A percentile compares a stretch with the other conserved stretches of the same genome.
Evolutionary conservation across 2,329 filamentous ascomycete genomes (phyloP).

Genomic region (Anisogramma anomala): DNA sequence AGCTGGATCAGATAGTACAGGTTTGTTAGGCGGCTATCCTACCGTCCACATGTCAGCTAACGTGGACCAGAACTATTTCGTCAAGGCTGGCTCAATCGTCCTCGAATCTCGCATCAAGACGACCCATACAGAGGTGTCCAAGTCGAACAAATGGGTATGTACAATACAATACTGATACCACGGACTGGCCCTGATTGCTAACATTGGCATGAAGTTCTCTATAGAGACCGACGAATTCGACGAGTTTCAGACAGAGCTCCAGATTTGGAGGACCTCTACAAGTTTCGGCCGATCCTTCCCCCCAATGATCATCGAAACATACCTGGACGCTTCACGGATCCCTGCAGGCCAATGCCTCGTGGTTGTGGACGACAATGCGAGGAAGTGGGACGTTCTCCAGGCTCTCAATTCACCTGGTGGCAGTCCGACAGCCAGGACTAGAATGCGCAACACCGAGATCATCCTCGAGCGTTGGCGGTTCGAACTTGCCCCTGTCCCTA

Average conservation of each 20-base stretch:
- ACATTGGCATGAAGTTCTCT: constrained; percentile 58
- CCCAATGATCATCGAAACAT: constrained; percentile 81
- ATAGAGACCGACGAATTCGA: constrained; percentile 89
- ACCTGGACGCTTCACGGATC: constrained; percentile 67
- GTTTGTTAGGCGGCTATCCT: constrained; percentile 31
- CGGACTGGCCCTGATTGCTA: constrained; percentile 4
- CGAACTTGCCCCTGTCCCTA: constrained; percentile 55
- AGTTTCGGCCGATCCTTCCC: constrained; percentile 66
- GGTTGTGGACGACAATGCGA: constrained; percentile 76
- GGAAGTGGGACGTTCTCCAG: constrained; percentile 84
- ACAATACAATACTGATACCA: constrained; percentile 1
- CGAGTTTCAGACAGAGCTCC: constrained; percentile 69
- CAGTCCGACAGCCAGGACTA: constrained; percentile 27
- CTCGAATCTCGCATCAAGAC: constrained; percentile 70
- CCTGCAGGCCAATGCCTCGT: constrained; percentile 80
- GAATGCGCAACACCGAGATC: constrained; percentile 54
- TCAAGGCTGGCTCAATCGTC: constrained; percentile 75
- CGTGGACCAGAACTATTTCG: constrained; percentile 68
- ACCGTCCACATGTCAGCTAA: neutral
- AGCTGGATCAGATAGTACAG: constrained; percentile 89
- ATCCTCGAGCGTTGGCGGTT: constrained; percentile 86
- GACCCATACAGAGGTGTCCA: constrained; percentile 42
- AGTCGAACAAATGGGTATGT: constrained; percentile 79
- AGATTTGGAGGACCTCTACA: constrained; percentile 70
- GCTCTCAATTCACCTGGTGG: constrained; percentile 57